Conservation (phyloP, 2,329 filamentous ascomycete species). For the Nemania diffusa region DNA sequence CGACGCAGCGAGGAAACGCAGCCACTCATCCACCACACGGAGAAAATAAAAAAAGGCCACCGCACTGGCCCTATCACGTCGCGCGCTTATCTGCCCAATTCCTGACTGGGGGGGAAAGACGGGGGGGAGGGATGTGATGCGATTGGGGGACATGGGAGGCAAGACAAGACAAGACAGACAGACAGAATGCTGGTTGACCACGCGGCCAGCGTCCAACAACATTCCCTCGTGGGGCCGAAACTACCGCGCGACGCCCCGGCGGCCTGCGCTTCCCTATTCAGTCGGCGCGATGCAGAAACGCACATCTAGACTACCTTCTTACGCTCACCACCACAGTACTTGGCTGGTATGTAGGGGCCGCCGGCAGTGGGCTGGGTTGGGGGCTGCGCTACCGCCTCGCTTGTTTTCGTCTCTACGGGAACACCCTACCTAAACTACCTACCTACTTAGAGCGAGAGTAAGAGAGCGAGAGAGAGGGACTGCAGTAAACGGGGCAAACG, state of each 20-base stretch:
- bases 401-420: constrained; percentile 10
- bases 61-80: constrained; percentile 2
- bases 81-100: not conserved
- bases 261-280: not conserved
- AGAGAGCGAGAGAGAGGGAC: not conserved
- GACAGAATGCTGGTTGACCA: constrained; percentile 30
- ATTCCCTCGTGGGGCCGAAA: constrained; percentile 26
- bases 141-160: not conserved
- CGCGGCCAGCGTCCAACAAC: constrained; percentile 28
- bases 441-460: not conserved
- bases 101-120: not conserved
- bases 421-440: not conserved
- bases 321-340: not conserved
- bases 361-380: constrained; percentile 1
- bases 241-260: constrained; percentile 5
- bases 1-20: not conserved
- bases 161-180: not conserved
- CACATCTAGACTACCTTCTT: not conserved
- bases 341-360: not conserved
- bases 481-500: constrained; percentile 4
- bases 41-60: constrained; percentile 5
- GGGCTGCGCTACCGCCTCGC: not conserved
- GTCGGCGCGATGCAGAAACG: not conserved
- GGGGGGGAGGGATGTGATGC: not conserved
- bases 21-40: not conserved